Evolutionary conservation across 306 rosid genomes (phyloP).

Genomic region (Prosopis cineraria): DNA sequence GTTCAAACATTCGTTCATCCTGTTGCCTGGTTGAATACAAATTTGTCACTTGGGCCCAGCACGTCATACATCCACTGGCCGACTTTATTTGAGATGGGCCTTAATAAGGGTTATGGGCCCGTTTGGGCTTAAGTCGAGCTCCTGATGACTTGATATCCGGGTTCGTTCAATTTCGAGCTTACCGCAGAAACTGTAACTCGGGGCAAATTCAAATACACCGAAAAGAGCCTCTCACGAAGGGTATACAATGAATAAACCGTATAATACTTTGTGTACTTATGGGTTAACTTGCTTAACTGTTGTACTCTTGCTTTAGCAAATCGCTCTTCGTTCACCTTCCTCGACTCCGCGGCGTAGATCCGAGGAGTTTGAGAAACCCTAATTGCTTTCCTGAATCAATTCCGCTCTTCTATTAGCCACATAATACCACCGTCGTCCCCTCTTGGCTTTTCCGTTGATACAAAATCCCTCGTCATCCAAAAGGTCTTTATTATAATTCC

Average conservation of each 20-base stretch:
- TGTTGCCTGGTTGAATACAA: too few species aligned
- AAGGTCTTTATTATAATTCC: slow-evolving; percentile 10
- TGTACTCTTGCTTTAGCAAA: slow-evolving; percentile 29
- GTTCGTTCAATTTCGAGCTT: neutral
- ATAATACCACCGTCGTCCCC: neutral
- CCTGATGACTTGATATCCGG: neutral
- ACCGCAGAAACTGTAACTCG: too few species aligned
- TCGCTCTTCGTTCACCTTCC: slow-evolving; percentile 34
- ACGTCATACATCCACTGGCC: too few species aligned
- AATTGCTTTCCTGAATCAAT: slow-evolving; percentile 26
- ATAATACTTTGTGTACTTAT: neutral
- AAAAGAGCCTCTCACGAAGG: slow-evolving; percentile 3
- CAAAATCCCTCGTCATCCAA: neutral
- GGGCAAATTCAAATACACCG: slow-evolving; percentile 21
- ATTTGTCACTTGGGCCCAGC: too few species aligned
- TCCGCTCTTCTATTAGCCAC: neutral
- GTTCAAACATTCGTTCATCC: too few species aligned
- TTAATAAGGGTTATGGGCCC: neutral
- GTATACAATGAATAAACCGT: slow-evolving; percentile 25
- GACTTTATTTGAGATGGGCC: too few species aligned
- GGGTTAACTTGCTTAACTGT: neutral
- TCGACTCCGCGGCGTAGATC: slow-evolving; percentile 76
- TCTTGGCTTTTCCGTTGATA: slow-evolving; percentile 33
- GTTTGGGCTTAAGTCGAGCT: slow-evolving; percentile 34
- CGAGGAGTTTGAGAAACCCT: slow-evolving; percentile 80